Conservation (phyloP, 2,329 filamentous ascomycete genomes). For the Dactylellina cionopaga region DNA sequence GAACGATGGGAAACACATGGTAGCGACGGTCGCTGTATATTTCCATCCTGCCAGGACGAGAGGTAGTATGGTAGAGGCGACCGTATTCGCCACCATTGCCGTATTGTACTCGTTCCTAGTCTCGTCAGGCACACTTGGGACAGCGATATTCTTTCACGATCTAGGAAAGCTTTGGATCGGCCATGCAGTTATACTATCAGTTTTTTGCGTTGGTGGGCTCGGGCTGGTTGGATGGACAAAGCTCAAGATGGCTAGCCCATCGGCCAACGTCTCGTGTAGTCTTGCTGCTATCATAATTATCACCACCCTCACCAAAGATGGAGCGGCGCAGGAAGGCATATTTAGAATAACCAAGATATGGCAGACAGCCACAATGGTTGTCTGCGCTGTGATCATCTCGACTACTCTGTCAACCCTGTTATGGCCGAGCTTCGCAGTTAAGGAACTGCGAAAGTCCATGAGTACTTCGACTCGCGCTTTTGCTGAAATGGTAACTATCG, state of each 20-base stretch:
- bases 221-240: constrained; percentile 73
- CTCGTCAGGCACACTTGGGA: constrained; percentile 71
- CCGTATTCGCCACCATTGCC: constrained; percentile 69
- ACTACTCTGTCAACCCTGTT: constrained; percentile 69
- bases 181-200: constrained; percentile 70
- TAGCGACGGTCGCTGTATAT: constrained; percentile 72
- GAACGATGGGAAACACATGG: constrained; percentile 75
- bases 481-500: constrained; percentile 67
- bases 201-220: constrained; percentile 73
- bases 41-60: constrained; percentile 73
- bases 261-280: constrained; percentile 72
- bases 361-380: constrained; percentile 68
- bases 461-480: constrained; percentile 70
- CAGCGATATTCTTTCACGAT: constrained; percentile 70
- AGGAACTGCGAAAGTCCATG: constrained; percentile 69
- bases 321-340: constrained; percentile 70
- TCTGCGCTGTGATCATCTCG: constrained; percentile 67
- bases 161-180: constrained; percentile 66
- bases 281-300: constrained; percentile 73
- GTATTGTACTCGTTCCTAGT: constrained; percentile 72
- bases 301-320: constrained; percentile 74
- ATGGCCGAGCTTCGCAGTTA: constrained; percentile 70
- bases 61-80: constrained; percentile 73
- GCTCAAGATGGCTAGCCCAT: constrained; percentile 67
- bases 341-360: constrained; percentile 71